Conservation (phyloP, 139 green algal species). For the Chlorella sorokiniana region DNA sequence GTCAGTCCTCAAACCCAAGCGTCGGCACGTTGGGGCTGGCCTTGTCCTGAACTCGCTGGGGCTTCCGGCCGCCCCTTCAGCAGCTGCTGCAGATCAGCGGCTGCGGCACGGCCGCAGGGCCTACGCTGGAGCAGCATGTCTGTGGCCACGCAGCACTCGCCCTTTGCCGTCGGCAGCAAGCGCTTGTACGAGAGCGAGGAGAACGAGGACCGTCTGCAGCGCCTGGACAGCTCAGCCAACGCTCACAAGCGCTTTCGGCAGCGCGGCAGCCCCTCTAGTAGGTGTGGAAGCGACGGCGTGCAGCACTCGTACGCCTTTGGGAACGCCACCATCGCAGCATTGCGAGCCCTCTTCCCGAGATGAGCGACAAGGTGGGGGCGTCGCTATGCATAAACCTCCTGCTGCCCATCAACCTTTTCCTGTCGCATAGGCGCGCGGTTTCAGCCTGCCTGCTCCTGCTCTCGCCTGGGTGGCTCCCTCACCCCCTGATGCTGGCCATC, state of each 20-base stretch:
- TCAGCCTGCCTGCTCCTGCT: not conserved
- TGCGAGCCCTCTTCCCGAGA: conserved; percentile 69
- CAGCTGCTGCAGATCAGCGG: not conserved
- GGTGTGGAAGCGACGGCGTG: not conserved
- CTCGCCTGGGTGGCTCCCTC: not conserved
- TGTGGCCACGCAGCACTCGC: conserved; percentile 25
- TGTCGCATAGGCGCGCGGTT: too few species aligned
- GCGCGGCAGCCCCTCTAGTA: conserved; percentile 18
- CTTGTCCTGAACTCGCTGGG: too few species aligned
- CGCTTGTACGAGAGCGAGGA: conserved; percentile 32
- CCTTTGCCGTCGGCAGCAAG: conserved; percentile 26
- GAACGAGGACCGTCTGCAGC: conserved; percentile 35
- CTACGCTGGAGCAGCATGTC: not conserved
- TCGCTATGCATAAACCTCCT: too few species aligned
- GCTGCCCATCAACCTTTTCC: not conserved
- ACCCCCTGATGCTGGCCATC: too few species aligned
- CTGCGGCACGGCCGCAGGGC: not conserved
- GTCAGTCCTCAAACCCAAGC: too few species aligned
- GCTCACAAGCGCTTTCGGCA: conserved; percentile 19
- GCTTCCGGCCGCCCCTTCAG: too few species aligned
- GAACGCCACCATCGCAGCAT: conserved; percentile 46
- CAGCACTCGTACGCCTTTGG: conserved; percentile 32
- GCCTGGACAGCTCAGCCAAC: conserved; percentile 4
- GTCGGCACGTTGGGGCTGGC: too few species aligned
- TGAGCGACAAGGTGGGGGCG: conserved; percentile 73